Evolutionary conservation across 768 basidiomycete species (phyloP).

Genomic region (Lactarius hengduanensis): DNA sequence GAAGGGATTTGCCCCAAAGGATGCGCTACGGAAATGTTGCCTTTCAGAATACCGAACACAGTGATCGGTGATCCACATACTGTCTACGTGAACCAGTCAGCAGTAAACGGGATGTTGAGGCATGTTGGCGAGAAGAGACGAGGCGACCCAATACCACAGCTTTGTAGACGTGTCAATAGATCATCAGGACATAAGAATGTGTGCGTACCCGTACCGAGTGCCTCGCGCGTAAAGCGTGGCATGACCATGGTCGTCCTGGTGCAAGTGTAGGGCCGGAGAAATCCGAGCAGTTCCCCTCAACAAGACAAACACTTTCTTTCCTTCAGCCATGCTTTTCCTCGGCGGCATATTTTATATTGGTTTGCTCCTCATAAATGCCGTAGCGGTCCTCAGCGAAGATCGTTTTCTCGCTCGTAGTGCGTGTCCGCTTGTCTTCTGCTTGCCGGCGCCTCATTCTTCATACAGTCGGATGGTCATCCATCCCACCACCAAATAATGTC

Average conservation of each 20-base stretch:
- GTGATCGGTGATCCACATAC: not conserved
- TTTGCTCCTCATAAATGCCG: slow-evolving; percentile 87
- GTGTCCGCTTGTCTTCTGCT: slow-evolving; percentile 34
- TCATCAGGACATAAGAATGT: not conserved
- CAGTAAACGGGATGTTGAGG: slow-evolving; percentile 13
- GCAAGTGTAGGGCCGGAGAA: slow-evolving; percentile 8
- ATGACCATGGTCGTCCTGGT: not conserved
- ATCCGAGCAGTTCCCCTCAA: slow-evolving; percentile 4
- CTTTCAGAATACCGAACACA: not conserved
- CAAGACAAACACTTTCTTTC: slow-evolving; percentile 5
- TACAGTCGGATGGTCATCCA: slow-evolving; percentile 86
- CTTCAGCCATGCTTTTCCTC: slow-evolving; percentile 49
- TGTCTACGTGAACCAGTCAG: slow-evolving; percentile 25
- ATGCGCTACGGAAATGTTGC: slow-evolving; percentile 22
- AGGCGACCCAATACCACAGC: slow-evolving; percentile 8
- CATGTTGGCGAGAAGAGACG: slow-evolving; percentile 9
- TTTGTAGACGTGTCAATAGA: slow-evolving; percentile 1
- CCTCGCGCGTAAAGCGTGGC: slow-evolving; percentile 10
- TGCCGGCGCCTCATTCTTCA: slow-evolving; percentile 26
- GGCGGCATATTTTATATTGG: slow-evolving; percentile 82
- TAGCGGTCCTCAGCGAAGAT: slow-evolving; percentile 95
- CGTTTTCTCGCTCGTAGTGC: slow-evolving; percentile 90
- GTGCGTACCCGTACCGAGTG: slow-evolving; percentile 18
- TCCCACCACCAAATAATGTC: slow-evolving; percentile 57
- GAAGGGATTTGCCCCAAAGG: slow-evolving; percentile 25